A percentile compares a stretch with the other conserved stretches of the same genome.
These are phyloP conservation scores for Brassica carinata DNA, from an alignment of 345 rosid genomes.

Conservation along the genomic window DNA sequence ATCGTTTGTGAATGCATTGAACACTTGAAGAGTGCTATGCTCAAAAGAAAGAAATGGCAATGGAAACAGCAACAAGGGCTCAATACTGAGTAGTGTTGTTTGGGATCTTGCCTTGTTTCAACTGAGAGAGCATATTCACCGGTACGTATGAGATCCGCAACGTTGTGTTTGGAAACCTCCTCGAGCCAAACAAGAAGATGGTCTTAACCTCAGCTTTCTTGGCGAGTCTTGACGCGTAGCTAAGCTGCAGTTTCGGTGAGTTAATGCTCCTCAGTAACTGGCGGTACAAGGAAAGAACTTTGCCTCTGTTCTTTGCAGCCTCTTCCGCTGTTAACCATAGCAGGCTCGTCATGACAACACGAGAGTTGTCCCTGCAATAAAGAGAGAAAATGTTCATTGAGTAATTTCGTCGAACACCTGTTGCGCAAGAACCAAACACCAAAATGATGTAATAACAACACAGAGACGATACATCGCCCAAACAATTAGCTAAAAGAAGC, in stretches of 20 bases:
- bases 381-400: neutral
- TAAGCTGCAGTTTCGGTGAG: conserved; percentile 57
- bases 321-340: conserved; percentile 62
- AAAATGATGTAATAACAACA: neutral
- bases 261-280: conserved; percentile 58
- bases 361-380: conserved; percentile 16
- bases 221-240: conserved; percentile 57
- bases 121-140: conserved; percentile 55
- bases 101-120: conserved; percentile 59
- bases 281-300: conserved; percentile 54
- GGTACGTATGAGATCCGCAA: conserved; percentile 53
- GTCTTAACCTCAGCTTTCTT: conserved; percentile 64
- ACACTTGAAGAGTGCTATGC: neutral
- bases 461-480: neutral
- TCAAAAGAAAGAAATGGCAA: neutral
- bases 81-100: conserved; percentile 42
- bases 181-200: conserved; percentile 55
- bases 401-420: conserved; percentile 32
- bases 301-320: conserved; percentile 54
- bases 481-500: neutral
- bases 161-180: conserved; percentile 55
- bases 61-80: neutral
- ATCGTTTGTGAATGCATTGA: neutral
- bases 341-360: conserved; percentile 38
- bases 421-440: conserved; percentile 22